phyloP scores from a whole-genome alignment of 108 stramenopile species.

The Aurantiochytrium sp. region DNA sequence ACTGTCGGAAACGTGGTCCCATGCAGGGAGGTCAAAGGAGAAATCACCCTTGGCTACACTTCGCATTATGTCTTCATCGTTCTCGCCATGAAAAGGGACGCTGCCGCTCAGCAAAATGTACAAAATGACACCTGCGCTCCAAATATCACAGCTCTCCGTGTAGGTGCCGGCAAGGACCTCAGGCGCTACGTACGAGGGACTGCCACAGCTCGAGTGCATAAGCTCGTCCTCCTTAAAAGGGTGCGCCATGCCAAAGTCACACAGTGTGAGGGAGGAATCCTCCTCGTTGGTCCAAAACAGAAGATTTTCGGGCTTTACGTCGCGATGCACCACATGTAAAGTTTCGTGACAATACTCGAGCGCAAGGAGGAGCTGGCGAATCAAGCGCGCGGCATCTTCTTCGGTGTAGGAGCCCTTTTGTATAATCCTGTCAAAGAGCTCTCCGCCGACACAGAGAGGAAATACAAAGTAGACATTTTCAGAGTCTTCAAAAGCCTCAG shows the following conservation, averaged over 20 bases:
- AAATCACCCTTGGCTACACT: background rate
- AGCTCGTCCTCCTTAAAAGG: slow-evolving; percentile 54
- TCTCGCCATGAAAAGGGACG: slow-evolving; percentile 90
- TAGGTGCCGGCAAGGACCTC: slow-evolving; percentile 92
- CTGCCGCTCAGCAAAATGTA: slow-evolving; percentile 95
- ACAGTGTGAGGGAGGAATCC: slow-evolving; percentile 83
- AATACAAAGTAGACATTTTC: slow-evolving; percentile 33
- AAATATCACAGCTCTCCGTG: slow-evolving; percentile 90
- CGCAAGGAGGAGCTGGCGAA: slow-evolving; percentile 62
- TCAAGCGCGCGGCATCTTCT: slow-evolving; percentile 62
- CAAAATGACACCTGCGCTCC: slow-evolving; percentile 84
- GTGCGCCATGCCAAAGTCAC: slow-evolving; percentile 97
- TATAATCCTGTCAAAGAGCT: slow-evolving; percentile 83
- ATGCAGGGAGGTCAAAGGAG: background rate
- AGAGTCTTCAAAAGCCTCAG: background rate
- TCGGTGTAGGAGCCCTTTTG: slow-evolving; percentile 73
- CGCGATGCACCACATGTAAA: slow-evolving; percentile 72
- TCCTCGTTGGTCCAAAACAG: slow-evolving; percentile 49
- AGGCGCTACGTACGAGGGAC: slow-evolving; percentile 89
- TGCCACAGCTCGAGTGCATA: slow-evolving; percentile 83
- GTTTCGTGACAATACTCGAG: slow-evolving; percentile 67
- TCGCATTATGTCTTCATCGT: slow-evolving; percentile 40
- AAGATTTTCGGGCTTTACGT: slow-evolving; percentile 80
- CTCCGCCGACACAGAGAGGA: slow-evolving; percentile 71
- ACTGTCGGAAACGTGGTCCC: slow-evolving; percentile 3